phyloP scores from a whole-genome alignment of 208 protist species.

The Novymonas esmeraldas region DNA sequence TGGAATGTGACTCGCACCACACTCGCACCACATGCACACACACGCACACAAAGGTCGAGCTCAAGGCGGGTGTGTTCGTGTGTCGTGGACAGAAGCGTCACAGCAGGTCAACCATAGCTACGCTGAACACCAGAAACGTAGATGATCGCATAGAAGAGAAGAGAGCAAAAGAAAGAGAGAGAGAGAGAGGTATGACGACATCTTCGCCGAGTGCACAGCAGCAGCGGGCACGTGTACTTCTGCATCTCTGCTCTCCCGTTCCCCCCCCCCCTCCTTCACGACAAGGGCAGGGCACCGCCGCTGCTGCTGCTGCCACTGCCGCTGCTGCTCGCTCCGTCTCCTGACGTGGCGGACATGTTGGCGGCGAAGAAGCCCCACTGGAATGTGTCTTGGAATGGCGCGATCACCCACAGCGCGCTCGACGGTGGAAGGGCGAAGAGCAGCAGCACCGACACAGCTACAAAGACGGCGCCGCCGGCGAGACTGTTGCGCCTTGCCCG shows the following conservation, averaged over 20 bases:
- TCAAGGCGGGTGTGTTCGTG: no score
- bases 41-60: no score
- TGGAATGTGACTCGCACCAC: no score
- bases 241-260: neutral
- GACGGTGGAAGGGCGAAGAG: conserved; percentile 16
- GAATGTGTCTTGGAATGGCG: conserved; percentile 28
- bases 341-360: conserved; percentile 9
- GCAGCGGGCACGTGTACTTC: neutral
- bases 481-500: conserved; percentile 20
- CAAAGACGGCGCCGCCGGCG: neutral
- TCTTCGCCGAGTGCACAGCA: neutral
- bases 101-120: no score
- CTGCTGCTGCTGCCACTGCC: conserved; percentile 3
- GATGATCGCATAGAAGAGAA: no score
- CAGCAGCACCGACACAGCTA: conserved; percentile 5
- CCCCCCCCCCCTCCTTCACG: neutral
- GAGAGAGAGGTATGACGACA: neutral
- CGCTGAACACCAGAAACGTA: no score
- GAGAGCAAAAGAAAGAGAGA: neutral
- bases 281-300: neutral
- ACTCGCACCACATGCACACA: no score
- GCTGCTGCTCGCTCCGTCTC: neutral
- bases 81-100: no score
- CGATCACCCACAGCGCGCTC: conserved; percentile 33
- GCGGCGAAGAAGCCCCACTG: conserved; percentile 37